These are phyloP conservation scores for Blepharisma undulans DNA, from an alignment of 169 alveolate species.

Conservation along the genomic window DNA sequence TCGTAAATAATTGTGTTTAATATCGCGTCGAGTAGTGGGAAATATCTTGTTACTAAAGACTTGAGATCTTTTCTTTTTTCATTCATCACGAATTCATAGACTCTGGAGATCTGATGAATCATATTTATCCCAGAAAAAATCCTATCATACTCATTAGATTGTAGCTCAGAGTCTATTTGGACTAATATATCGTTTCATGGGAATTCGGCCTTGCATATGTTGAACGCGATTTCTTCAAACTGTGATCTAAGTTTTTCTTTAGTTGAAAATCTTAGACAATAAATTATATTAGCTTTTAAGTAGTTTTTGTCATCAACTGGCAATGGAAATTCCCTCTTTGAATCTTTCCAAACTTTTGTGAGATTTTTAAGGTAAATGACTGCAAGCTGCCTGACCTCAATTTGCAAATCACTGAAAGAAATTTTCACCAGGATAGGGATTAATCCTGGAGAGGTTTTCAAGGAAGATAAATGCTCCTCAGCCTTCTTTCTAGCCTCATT, in stretches of 20 bases:
- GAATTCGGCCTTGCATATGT: neutral
- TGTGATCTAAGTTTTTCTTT: conserved; percentile 29
- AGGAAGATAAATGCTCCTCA: neutral
- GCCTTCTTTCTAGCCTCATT: conserved; percentile 21
- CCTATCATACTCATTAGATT: neutral
- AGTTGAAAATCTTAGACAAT: neutral
- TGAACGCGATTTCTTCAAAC: conserved; percentile 33
- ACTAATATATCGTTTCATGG: conserved; percentile 19
- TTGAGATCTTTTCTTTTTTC: neutral
- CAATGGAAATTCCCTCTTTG: neutral
- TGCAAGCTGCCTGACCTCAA: conserved; percentile 11
- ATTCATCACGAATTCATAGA: neutral
- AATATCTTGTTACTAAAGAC: neutral
- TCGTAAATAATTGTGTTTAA: neutral
- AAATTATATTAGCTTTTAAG: conserved; percentile 3
- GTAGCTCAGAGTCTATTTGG: neutral
- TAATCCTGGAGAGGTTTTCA: conserved; percentile 1
- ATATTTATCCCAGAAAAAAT: neutral
- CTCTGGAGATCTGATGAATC: conserved; percentile 11
- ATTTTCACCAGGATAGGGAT: neutral
- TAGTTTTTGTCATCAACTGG: conserved; percentile 7
- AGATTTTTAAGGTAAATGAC: conserved; percentile 25
- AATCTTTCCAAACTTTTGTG: conserved; percentile 9
- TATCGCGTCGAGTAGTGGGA: neutral
- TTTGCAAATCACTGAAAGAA: neutral